Evolutionary conservation across 2,329 filamentous ascomycete genomes (phyloP), one percentile per base, ranked within the genome.

Genomic region (Magnaporthales sp.): DNA sequence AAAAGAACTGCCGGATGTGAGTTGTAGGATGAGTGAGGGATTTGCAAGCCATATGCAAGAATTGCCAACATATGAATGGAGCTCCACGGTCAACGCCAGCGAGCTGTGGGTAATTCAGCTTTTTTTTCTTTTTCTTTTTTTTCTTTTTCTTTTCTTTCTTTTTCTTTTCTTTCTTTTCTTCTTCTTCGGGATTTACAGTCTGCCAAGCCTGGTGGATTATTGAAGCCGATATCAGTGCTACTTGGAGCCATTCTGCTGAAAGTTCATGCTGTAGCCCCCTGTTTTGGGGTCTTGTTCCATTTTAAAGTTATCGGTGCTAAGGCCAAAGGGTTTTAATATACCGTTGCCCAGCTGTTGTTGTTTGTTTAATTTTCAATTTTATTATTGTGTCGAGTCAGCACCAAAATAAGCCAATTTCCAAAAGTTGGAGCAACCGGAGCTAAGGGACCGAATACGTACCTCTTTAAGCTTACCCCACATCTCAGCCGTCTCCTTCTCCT

Each of bases 401-500:
- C 22, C 22, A 15, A 30, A 15, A 9, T 29, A 3, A 10, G 10
- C 7, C 31, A 22, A 8, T 27, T 56, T 46, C 30, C 26, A 54
- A 27, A 15, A 38, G 13, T 19, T 4, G 4, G 4, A 19, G 15
- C 27, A n/a, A 30, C 27, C 15, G 27, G 29, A 4, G 19, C 61
- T 6, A n/a, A 6, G 13, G 22, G 32, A 7, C 3, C 32, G 6
- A 3, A 22, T 64, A 81, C 85, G 79, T 70, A 88, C 86, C 71
- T 90, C 88, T 75, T 96, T 97, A 72, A 99, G 79, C 80, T 98
- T 97, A 22, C 90, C 91, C 93, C 97, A 96, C 93, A 98, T 97
- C 79, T 99, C 94, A 2, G 86, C 89, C 85, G 95, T 92, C 78
- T 99, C 95, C 71, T 84, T 85, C 74, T 97, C 90, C 78, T 93